Evolutionary conservation across 2,329 filamentous ascomycete genomes (phyloP).

Genomic region (Orbilia javanica): DNA sequence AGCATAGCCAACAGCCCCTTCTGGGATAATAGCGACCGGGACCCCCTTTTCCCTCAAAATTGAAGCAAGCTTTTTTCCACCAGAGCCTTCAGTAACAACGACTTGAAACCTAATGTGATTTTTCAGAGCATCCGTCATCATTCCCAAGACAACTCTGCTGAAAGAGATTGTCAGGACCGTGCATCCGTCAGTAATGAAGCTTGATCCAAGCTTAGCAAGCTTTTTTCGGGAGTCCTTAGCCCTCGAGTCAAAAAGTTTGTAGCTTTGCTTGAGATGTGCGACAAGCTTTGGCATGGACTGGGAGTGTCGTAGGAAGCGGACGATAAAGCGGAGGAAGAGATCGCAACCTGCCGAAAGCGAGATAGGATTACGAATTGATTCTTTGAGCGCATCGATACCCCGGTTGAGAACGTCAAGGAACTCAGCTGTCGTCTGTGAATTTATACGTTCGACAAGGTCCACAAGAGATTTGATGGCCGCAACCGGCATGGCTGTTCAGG

Average conservation of each 20-base stretch:
- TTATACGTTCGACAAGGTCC: slow-evolving; percentile 81
- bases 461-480: slow-evolving; percentile 94
- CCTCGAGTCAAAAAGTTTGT: slow-evolving; percentile 84
- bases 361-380: slow-evolving; percentile 85
- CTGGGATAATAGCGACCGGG: slow-evolving; percentile 83
- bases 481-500: slow-evolving; percentile 87
- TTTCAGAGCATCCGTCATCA: slow-evolving; percentile 80
- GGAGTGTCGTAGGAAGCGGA: slow-evolving; percentile 66
- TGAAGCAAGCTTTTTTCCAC: slow-evolving; percentile 72
- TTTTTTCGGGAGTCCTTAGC: slow-evolving; percentile 86
- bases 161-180: slow-evolving; percentile 93
- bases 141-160: slow-evolving; percentile 82
- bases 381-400: slow-evolving; percentile 82
- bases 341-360: slow-evolving; percentile 94
- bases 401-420: slow-evolving; percentile 86
- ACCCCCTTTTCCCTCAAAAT: slow-evolving; percentile 80
- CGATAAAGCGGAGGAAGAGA: slow-evolving; percentile 93
- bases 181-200: slow-evolving; percentile 81
- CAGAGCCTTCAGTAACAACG: slow-evolving; percentile 70
- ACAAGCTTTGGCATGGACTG: slow-evolving; percentile 49
- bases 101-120: slow-evolving; percentile 80
- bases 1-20: slow-evolving; percentile 81
- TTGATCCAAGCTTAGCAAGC: slow-evolving; percentile 82
- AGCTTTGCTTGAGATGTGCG: slow-evolving; percentile 81
- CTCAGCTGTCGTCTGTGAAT: slow-evolving; percentile 89